These are phyloP conservation scores for Mortierella sp. DNA, from an alignment of 371 early-diverging fungal genomes.

Conservation along the genomic window DNA sequence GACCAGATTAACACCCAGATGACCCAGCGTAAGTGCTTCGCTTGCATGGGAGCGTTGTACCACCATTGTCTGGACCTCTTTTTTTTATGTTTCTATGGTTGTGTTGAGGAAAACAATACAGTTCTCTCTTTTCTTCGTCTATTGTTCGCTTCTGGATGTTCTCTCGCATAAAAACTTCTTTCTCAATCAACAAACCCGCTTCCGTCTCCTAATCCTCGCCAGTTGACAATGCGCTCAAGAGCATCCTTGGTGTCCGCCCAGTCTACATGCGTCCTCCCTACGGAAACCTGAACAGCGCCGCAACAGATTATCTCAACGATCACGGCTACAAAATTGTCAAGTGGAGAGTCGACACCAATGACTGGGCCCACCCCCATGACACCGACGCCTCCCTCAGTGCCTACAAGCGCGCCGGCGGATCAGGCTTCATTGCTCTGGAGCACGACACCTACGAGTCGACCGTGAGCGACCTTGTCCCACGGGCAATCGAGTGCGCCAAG, in stretches of 20 bases:
- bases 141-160: background rate
- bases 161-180: too few relatives aligned
- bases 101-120: too few relatives aligned
- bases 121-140: too few relatives aligned
- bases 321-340: constrained; percentile 38
- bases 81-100: too few relatives aligned
- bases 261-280: constrained; percentile 46
- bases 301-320: constrained; percentile 6
- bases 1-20: constrained; percentile 43
- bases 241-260: constrained; percentile 38
- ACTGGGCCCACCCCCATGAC: constrained; percentile 35
- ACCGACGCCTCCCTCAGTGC: constrained; percentile 1
- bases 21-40: constrained; percentile 17
- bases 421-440: constrained; percentile 32
- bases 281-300: constrained; percentile 15
- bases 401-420: background rate
- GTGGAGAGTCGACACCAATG: constrained; percentile 40
- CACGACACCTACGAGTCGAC: constrained; percentile 28
- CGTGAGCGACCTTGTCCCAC: constrained; percentile 18
- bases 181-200: background rate
- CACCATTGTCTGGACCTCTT: background rate
- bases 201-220: background rate
- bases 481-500: constrained; percentile 24
- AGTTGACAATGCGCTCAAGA: constrained; percentile 41
- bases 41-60: background rate